These are phyloP conservation scores for Phytophthora boehmeriae DNA, from an alignment of 352 stramenopile genomes.

Conservation along the genomic window DNA sequence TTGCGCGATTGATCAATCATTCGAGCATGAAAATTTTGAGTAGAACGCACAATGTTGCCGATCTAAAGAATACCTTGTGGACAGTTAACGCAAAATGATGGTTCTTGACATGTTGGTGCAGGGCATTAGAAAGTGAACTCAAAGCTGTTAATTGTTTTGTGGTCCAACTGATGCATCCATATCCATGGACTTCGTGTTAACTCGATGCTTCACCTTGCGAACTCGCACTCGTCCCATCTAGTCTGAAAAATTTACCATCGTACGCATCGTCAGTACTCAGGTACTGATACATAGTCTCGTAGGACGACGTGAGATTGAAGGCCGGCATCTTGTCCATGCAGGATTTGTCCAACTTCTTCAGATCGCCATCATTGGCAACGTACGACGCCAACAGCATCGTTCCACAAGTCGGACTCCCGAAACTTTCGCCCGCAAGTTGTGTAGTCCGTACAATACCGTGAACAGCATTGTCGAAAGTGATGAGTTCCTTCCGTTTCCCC, in stretches of 20 bases:
- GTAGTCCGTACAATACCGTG: no score
- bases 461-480: constrained; percentile 46
- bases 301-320: not conserved
- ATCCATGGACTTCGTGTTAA: no score
- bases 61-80: no score
- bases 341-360: not conserved
- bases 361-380: not conserved
- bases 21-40: no score
- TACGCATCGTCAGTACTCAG: not conserved
- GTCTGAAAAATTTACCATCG: constrained; percentile 9
- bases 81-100: no score
- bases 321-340: not conserved
- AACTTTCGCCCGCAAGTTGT: no score
- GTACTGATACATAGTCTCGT: not conserved
- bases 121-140: no score
- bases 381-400: constrained; percentile 24
- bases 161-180: not conserved
- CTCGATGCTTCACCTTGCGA: no score
- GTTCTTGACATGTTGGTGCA: no score
- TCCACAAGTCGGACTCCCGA: constrained; percentile 23
- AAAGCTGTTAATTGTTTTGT: not conserved
- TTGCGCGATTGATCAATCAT: no score
- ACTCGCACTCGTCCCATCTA: not conserved
- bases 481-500: constrained; percentile 37
- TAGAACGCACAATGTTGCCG: no score